phyloP scores from a whole-genome alignment of 257 asterid species.

The Petunia secreta region DNA sequence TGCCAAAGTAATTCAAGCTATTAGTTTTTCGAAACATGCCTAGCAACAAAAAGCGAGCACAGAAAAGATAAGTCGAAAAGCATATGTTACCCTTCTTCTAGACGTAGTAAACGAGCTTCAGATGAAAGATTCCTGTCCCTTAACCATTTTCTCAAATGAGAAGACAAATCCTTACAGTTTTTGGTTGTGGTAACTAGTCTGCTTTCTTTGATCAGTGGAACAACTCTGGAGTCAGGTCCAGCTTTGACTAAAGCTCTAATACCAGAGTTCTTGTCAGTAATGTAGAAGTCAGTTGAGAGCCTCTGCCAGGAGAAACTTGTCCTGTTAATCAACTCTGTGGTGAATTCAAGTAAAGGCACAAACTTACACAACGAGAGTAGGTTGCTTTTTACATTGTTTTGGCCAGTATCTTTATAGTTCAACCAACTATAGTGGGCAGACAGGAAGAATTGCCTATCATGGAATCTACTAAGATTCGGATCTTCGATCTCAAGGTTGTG shows the following conservation, averaged over 20 bases:
- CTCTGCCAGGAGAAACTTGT: constrained; percentile 38
- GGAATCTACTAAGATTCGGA: background rate
- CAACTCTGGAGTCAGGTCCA: constrained; percentile 38
- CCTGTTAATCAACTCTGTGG: background rate
- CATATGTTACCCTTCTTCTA: constrained; percentile 48
- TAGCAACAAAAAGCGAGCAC: background rate
- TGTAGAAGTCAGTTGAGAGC: constrained; percentile 44
- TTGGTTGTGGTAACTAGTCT: constrained; percentile 40
- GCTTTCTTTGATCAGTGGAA: constrained; percentile 45
- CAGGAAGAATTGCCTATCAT: background rate
- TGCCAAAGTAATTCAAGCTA: constrained; percentile 17
- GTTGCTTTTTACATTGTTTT: background rate
- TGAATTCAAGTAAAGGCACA: constrained; percentile 3
- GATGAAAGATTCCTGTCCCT: constrained; percentile 46
- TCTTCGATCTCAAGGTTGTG: background rate
- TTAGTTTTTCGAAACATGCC: background rate
- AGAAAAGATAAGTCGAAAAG: background rate
- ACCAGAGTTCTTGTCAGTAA: constrained; percentile 45
- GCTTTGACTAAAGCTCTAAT: constrained; percentile 46
- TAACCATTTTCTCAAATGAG: constrained; percentile 48
- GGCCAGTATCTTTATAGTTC: background rate
- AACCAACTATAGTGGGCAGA: background rate
- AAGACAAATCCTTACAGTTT: constrained; percentile 37
- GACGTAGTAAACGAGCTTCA: constrained; percentile 43
- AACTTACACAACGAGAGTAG: background rate